Conservation (phyloP, 2,329 filamentous ascomycete species). For the Ceratocystis harringtonii region DNA sequence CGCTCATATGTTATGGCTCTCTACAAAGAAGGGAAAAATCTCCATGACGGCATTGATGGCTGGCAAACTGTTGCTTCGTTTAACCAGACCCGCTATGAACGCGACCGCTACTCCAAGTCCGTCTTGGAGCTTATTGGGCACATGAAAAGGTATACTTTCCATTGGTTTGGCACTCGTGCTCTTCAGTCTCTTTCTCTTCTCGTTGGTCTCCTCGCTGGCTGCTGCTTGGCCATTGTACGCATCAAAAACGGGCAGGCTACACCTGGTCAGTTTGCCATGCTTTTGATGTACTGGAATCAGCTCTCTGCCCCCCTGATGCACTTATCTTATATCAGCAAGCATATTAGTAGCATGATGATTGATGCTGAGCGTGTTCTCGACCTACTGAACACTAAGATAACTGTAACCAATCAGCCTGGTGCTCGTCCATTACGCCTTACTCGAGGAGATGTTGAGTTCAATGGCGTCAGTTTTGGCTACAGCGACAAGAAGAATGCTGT, state of each 20-base stretch:
- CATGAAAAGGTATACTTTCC: constrained; percentile 15
- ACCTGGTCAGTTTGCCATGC: constrained; percentile 53
- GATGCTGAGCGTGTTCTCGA: constrained; percentile 43
- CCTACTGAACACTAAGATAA: constrained; percentile 43
- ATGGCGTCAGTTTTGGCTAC: constrained; percentile 42
- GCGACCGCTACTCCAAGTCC: constrained; percentile 37
- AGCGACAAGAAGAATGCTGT: constrained; percentile 44
- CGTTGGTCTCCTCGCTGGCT: constrained; percentile 50
- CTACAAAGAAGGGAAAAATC: constrained; percentile 41
- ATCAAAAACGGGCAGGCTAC: constrained; percentile 46
- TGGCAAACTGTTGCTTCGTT: constrained; percentile 47
- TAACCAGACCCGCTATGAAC: constrained; percentile 43
- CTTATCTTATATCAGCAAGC: constrained; percentile 44
- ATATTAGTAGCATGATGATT: constrained; percentile 40
- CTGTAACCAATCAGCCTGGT: constrained; percentile 36
- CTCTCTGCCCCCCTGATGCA: constrained; percentile 56
- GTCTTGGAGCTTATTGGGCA: constrained; percentile 23
- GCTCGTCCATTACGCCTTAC: constrained; percentile 36
- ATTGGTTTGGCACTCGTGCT: constrained; percentile 24
- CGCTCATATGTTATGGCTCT: constrained; percentile 37
- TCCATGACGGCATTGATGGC: constrained; percentile 40
- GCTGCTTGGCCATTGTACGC: constrained; percentile 47
- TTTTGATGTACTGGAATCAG: constrained; percentile 61
- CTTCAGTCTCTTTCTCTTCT: constrained; percentile 50
- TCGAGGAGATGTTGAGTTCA: constrained; percentile 40